Conservation (phyloP, 345 rosid species). For the Linum usitatissimum region DNA sequence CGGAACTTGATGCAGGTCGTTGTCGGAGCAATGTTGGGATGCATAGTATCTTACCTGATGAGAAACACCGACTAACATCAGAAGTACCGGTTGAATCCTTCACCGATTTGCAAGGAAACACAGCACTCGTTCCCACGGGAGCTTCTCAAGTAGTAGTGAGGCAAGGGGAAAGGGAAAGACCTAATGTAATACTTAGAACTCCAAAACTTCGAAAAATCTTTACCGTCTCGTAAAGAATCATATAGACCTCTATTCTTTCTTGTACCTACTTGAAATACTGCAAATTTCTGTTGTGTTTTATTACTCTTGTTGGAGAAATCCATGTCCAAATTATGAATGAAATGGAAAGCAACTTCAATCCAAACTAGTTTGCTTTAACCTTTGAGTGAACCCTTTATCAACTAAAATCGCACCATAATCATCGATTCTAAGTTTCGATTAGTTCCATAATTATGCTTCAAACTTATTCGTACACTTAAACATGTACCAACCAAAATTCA, state of each 20-base stretch:
- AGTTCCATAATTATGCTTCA: too few relatives aligned
- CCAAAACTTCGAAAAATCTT: neutral
- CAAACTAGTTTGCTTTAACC: too few relatives aligned
- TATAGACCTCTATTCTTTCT: neutral
- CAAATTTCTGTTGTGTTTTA: too few relatives aligned
- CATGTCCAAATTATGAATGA: too few relatives aligned
- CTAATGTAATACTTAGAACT: neutral
- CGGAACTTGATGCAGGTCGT: slow-evolving; percentile 47
- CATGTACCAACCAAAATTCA: too few relatives aligned
- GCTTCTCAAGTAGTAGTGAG: neutral
- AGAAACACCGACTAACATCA: slow-evolving; percentile 35
- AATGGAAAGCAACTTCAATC: too few relatives aligned
- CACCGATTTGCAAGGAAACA: too few relatives aligned
- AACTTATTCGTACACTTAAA: too few relatives aligned
- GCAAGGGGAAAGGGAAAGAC: neutral
- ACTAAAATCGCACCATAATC: too few relatives aligned
- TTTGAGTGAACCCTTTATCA: too few relatives aligned
- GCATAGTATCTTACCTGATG: slow-evolving; percentile 63
- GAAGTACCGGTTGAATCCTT: neutral
- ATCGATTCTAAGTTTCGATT: too few relatives aligned
- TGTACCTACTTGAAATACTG: neutral
- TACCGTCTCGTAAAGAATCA: neutral
- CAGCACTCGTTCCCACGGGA: neutral
- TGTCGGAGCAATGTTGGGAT: slow-evolving; percentile 71
- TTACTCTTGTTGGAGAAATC: too few relatives aligned